phyloP scores from a whole-genome alignment of 139 green algal genomes.

The Microglena sp. region DNA sequence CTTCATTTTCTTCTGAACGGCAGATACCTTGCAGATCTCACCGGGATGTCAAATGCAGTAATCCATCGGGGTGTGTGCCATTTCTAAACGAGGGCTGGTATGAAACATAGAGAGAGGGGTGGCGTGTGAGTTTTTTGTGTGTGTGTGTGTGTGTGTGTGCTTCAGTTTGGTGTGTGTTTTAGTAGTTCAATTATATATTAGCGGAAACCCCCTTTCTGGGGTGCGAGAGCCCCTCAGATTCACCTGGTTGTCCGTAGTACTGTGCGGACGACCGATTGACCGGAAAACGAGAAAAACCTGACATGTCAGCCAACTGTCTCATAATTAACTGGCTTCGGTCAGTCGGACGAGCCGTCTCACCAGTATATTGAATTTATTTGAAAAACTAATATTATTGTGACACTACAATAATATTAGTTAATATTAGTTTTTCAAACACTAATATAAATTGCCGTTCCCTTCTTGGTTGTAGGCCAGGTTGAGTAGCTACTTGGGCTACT shows the following conservation, averaged over 20 bases:
- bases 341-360: too few relatives aligned
- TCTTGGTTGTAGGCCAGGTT: constrained; percentile 62
- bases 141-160: not conserved
- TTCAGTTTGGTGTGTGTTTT: not conserved
- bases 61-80: constrained; percentile 60
- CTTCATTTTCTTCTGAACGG: not conserved
- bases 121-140: not conserved
- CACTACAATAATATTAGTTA: too few relatives aligned
- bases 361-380: too few relatives aligned
- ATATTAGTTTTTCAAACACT: too few relatives aligned
- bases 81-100: too few relatives aligned
- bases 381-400: too few relatives aligned
- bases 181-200: not conserved
- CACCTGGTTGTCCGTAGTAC: too few relatives aligned
- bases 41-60: not conserved
- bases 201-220: not conserved
- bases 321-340: too few relatives aligned
- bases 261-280: too few relatives aligned
- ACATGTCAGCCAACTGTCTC: too few relatives aligned
- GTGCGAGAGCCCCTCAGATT: too few relatives aligned
- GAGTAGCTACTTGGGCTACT: constrained; percentile 70
- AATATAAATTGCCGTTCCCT: not conserved
- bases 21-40: not conserved
- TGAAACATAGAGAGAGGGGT: not conserved
- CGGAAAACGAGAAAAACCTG: too few relatives aligned